Evolutionary conservation across 2,329 filamentous ascomycete species (phyloP).

Genomic region (Didymella pomorum): DNA sequence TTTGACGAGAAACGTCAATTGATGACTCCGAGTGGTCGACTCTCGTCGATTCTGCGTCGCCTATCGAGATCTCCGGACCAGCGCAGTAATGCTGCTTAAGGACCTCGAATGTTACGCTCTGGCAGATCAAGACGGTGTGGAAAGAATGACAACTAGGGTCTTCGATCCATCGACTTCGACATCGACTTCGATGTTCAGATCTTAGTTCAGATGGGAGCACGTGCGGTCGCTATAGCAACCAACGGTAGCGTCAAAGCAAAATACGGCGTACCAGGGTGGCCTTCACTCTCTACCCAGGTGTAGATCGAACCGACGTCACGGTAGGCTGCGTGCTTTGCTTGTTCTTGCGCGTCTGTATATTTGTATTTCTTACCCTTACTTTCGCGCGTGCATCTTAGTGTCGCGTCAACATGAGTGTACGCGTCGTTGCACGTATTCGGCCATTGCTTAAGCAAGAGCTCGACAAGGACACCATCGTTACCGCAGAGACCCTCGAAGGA

Average conservation of each 20-base stretch:
- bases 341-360: conserved; percentile 35
- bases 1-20: background rate
- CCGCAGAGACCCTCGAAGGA: conserved; percentile 58
- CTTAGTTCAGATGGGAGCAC: conserved; percentile 18
- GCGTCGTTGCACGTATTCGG: conserved; percentile 89
- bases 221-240: conserved; percentile 19
- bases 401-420: conserved; percentile 64
- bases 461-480: conserved; percentile 87
- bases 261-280: conserved; percentile 22
- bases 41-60: background rate
- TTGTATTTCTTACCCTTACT: conserved; percentile 28
- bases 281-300: conserved; percentile 6
- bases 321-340: conserved; percentile 44
- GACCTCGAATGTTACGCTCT: background rate
- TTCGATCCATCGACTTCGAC: background rate
- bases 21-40: background rate
- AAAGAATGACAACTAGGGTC: background rate
- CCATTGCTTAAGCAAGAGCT: conserved; percentile 86
- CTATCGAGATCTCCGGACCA: background rate
- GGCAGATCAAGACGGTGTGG: background rate
- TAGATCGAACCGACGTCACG: conserved; percentile 41
- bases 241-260: conserved; percentile 18
- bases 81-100: background rate
- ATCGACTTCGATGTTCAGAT: background rate
- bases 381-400: conserved; percentile 16